Evolutionary conservation across 495 filamentous ascomycete species (phyloP).

Genomic region (Astrocystis sublimbata): DNA sequence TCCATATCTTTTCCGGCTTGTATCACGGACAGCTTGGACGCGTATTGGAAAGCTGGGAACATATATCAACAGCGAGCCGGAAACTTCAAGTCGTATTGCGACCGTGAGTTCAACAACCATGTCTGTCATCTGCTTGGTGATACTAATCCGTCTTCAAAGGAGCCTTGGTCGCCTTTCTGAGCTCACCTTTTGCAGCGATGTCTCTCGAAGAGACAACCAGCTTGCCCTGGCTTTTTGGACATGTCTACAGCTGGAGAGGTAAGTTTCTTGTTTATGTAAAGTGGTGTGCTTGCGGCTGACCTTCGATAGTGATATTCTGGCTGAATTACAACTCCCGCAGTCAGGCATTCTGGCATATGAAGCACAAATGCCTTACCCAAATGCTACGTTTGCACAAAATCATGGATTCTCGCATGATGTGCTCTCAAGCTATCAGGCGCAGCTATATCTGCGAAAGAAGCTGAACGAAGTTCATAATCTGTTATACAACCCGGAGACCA

Average conservation of each 20-base stretch:
- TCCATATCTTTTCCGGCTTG: constrained; percentile 80
- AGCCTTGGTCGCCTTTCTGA: constrained; percentile 46
- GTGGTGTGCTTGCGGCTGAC: background rate
- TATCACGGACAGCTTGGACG: constrained; percentile 87
- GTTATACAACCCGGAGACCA: constrained; percentile 63
- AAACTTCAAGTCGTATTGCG: constrained; percentile 76
- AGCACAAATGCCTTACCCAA: constrained; percentile 65
- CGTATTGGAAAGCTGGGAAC: constrained; percentile 85
- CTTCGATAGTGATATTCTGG: constrained; percentile 75
- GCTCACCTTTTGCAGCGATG: constrained; percentile 28
- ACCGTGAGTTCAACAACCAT: constrained; percentile 53
- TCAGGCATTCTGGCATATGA: constrained; percentile 74
- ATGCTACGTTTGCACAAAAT: constrained; percentile 42
- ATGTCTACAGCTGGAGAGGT: constrained; percentile 92
- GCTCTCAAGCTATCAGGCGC: constrained; percentile 80
- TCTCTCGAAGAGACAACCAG: constrained; percentile 53
- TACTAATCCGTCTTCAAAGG: constrained; percentile 27
- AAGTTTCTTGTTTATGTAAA: constrained; percentile 19
- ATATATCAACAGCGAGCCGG: constrained; percentile 78
- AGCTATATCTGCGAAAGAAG: constrained; percentile 81
- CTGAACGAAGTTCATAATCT: constrained; percentile 81
- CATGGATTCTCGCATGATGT: constrained; percentile 53
- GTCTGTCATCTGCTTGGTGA: background rate
- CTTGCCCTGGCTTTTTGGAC: constrained; percentile 88
- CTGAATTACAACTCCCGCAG: constrained; percentile 82